A percentile compares a stretch with the other conserved stretches of the same genome.
Evolutionary conservation across 345 rosid species (phyloP).

Genomic region (Excoecaria agallocha): DNA sequence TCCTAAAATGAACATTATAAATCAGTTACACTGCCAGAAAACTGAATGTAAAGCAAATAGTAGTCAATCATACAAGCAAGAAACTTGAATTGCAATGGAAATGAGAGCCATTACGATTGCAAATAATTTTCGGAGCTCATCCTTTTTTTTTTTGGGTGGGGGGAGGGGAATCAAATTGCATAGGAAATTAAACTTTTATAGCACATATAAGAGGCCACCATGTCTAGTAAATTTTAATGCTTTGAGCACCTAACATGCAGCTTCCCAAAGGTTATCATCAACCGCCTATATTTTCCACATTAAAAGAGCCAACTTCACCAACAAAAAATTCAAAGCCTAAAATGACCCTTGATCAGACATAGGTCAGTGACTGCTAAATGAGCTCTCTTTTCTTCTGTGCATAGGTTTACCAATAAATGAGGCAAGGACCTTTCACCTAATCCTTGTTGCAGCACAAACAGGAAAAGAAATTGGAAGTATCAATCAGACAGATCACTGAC

Average conservation of each 20-base stretch:
- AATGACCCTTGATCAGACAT: neutral
- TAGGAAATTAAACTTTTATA: too few species aligned
- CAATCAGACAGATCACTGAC: neutral
- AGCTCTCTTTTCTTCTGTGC: neutral
- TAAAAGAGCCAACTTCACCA: too few species aligned
- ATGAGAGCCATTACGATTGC: neutral
- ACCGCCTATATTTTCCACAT: neutral
- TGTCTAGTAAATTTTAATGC: too few species aligned
- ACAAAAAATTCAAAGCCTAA: neutral
- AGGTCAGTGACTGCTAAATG: neutral
- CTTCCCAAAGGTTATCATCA: neutral
- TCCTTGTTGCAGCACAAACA: neutral
- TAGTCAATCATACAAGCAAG: too few species aligned
- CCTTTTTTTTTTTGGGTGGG: too few species aligned
- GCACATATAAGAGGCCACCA: neutral
- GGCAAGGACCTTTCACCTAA: neutral
- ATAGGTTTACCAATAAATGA: neutral
- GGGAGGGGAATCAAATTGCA: too few species aligned
- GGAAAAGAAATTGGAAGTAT: neutral
- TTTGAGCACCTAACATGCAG: neutral
- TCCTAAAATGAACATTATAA: slow-evolving; percentile 44
- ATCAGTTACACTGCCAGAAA: neutral
- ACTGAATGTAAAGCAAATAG: neutral
- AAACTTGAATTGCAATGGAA: neutral
- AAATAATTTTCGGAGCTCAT: neutral